These are phyloP conservation scores for Pestalotiopsis sp. DNA, from an alignment of 2,329 filamentous ascomycete genomes.

Conservation along the genomic window DNA sequence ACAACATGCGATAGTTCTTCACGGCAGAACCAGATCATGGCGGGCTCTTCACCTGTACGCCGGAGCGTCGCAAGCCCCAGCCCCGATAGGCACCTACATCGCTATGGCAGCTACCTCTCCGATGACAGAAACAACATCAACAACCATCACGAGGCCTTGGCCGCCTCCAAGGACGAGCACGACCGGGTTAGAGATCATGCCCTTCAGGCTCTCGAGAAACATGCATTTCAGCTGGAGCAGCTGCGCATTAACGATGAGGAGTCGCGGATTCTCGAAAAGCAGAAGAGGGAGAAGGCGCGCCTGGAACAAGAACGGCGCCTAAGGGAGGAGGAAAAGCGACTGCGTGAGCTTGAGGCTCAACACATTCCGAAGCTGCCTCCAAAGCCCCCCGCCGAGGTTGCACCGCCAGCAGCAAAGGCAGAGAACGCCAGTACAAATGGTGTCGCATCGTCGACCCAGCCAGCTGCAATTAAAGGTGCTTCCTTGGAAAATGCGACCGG, in stretches of 20 bases:
- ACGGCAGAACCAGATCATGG: constrained; percentile 35
- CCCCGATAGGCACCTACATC: constrained; percentile 40
- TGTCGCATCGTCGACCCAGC: background rate
- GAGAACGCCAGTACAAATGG: background rate
- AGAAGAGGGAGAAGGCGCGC: constrained; percentile 49
- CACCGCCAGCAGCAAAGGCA: constrained; percentile 16
- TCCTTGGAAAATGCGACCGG: background rate
- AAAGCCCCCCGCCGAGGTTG: constrained; percentile 32
- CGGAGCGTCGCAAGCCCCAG: constrained; percentile 41
- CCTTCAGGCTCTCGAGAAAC: constrained; percentile 17
- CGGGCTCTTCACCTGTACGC: constrained; percentile 41
- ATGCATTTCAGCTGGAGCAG: constrained; percentile 47
- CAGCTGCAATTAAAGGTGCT: background rate
- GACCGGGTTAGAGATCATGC: constrained; percentile 58
- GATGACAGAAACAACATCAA: constrained; percentile 65
- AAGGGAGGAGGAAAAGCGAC: constrained; percentile 48
- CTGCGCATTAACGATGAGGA: constrained; percentile 33
- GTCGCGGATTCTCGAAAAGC: constrained; percentile 43
- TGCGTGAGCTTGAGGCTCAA: constrained; percentile 49
- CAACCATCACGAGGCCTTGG: constrained; percentile 67
- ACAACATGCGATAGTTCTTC: constrained; percentile 22
- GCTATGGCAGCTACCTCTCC: constrained; percentile 63
- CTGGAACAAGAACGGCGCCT: constrained; percentile 46
- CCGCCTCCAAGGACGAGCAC: constrained; percentile 67
- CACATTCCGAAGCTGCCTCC: constrained; percentile 47